Conservation (phyloP, 2,329 filamentous ascomycete genomes). For the Chaetoscypha palmicola region DNA sequence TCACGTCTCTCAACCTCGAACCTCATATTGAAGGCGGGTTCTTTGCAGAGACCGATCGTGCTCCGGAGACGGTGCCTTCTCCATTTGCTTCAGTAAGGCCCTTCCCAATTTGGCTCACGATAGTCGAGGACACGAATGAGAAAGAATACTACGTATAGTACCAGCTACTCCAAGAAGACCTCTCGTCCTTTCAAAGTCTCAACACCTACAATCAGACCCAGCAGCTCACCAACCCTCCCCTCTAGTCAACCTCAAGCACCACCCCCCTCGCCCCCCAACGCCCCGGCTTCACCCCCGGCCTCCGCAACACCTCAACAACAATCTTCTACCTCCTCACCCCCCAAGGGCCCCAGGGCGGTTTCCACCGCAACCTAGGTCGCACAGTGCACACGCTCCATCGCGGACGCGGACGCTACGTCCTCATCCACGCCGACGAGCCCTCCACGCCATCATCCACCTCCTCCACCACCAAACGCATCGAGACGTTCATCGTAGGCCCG, state of each 20-base stretch:
- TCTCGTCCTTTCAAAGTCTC: too few species aligned
- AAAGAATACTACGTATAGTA: too few species aligned
- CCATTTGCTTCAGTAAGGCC: constrained; percentile 44
- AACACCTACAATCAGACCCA: too few species aligned
- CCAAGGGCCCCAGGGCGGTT: constrained; percentile 46
- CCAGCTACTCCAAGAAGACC: too few species aligned
- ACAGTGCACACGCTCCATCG: constrained; percentile 60
- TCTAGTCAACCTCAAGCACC: constrained; percentile 34
- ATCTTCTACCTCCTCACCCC: constrained; percentile 61
- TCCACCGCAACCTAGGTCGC: constrained; percentile 55
- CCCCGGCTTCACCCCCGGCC: constrained; percentile 34
- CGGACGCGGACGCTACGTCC: constrained; percentile 55
- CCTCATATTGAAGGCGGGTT: constrained; percentile 59
- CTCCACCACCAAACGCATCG: constrained; percentile 40
- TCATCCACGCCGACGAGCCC: constrained; percentile 54
- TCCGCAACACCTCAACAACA: constrained; percentile 49
- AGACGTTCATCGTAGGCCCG: constrained; percentile 56
- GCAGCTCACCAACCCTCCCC: too few species aligned
- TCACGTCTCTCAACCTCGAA: constrained; percentile 40
- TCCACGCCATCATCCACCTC: too few species aligned
- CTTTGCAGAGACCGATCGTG: constrained; percentile 54
- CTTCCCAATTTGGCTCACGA: too few species aligned
- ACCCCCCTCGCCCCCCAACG: constrained; percentile 32
- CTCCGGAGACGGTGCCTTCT: constrained; percentile 45
- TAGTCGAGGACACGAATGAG: too few species aligned